Conservation (phyloP, 2,329 filamentous ascomycete genomes). For the Metarhizium humberi region DNA sequence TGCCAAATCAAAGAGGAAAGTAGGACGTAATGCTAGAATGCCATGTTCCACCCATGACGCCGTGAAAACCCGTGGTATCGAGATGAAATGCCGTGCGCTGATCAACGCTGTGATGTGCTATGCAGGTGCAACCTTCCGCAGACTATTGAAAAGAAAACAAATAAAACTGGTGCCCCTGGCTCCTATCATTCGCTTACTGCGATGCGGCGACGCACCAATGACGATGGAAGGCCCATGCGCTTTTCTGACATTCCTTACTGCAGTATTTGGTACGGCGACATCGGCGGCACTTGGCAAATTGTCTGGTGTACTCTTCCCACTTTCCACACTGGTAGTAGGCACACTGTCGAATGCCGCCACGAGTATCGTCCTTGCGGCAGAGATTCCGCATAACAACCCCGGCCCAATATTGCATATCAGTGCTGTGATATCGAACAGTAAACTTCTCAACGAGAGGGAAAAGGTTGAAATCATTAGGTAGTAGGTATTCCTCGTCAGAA, state of each 20-base stretch:
- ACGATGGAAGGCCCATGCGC: slow-evolving; percentile 94
- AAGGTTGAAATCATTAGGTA: slow-evolving; percentile 94
- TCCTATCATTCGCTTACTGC: slow-evolving; percentile 27
- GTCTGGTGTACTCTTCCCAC: slow-evolving; percentile 93
- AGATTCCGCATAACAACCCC: slow-evolving; percentile 98
- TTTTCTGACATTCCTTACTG: slow-evolving; percentile 99
- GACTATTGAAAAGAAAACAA: slow-evolving; percentile 19
- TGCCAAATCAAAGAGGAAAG: slow-evolving; percentile 4
- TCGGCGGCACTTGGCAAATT: slow-evolving; percentile 95
- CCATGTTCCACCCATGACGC: slow-evolving; percentile 16
- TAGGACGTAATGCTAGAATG: slow-evolving; percentile 8
- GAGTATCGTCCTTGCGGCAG: slow-evolving; percentile 92
- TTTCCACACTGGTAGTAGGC: slow-evolving; percentile 97
- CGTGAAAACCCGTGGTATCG: slow-evolving; percentile 32
- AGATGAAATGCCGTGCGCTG: slow-evolving; percentile 32
- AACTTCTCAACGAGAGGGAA: slow-evolving; percentile 98
- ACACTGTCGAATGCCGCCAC: slow-evolving; percentile 91
- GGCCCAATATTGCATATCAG: slow-evolving; percentile 99
- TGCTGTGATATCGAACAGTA: slow-evolving; percentile 87
- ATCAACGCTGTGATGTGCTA: slow-evolving; percentile 33
- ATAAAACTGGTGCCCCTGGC: slow-evolving; percentile 10
- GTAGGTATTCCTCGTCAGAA: slow-evolving; percentile 76
- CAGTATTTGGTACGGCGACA: slow-evolving; percentile 97
- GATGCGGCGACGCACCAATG: slow-evolving; percentile 88
- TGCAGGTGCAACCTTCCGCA: slow-evolving; percentile 25